A percentile compares a stretch with the other conserved stretches of the same genome.
Conservation (phyloP, 2,329 filamentous ascomycete genomes). For the Cadophora malorum region DNA sequence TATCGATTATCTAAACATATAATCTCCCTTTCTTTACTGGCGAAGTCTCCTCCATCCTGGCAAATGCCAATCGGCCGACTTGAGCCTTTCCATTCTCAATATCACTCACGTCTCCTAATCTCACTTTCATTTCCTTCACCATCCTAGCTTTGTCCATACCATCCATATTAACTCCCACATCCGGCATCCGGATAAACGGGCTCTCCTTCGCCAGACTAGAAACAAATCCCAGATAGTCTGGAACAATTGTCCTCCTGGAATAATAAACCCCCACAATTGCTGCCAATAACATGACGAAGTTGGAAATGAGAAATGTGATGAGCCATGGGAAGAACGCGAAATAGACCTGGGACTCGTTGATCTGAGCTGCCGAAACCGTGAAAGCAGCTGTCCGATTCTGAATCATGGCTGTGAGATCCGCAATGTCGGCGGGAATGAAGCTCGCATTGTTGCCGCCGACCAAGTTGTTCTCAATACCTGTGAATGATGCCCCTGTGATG, state of each 20-base stretch:
- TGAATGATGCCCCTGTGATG: slow-evolving; percentile 29
- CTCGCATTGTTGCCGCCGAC: slow-evolving; percentile 32
- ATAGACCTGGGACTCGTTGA: slow-evolving; percentile 30
- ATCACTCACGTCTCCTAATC: slow-evolving; percentile 35
- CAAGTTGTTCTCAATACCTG: slow-evolving; percentile 25
- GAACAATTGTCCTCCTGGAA: slow-evolving; percentile 32
- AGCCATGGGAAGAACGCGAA: slow-evolving; percentile 35
- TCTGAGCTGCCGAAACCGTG: slow-evolving; percentile 31
- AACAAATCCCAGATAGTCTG: slow-evolving; percentile 38
- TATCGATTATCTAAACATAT: slow-evolving; percentile 29
- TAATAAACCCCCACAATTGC: slow-evolving; percentile 32
- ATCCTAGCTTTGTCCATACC: slow-evolving; percentile 39
- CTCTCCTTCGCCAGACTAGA: slow-evolving; percentile 37
- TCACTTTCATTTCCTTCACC: slow-evolving; percentile 37
- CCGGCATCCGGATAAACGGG: slow-evolving; percentile 37
- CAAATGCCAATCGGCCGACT: slow-evolving; percentile 35
- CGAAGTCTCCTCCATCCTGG: slow-evolving; percentile 36
- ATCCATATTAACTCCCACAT: slow-evolving; percentile 40
- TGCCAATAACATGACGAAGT: slow-evolving; percentile 34
- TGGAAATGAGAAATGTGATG: slow-evolving; percentile 31
- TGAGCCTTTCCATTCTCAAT: slow-evolving; percentile 21
- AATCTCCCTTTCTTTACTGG: slow-evolving; percentile 31
- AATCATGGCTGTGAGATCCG: slow-evolving; percentile 33
- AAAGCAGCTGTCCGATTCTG: slow-evolving; percentile 36
- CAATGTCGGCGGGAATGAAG: slow-evolving; percentile 29